Base-by-base conservation (phyloP, 257 asterid genomes). In the Petrea volubilis region DNA sequence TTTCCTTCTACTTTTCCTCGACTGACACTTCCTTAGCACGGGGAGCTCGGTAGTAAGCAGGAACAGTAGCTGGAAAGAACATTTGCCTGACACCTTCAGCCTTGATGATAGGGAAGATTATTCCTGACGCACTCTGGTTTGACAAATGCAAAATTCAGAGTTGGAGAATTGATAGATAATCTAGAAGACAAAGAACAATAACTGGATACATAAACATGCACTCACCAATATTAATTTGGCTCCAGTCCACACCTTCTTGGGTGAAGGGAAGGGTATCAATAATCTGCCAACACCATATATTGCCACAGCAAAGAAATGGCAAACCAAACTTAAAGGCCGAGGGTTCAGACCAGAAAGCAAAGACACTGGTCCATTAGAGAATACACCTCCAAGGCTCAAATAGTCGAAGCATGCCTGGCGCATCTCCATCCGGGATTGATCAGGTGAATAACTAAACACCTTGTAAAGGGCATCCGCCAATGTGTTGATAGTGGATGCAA, bases 31-130 rank as follows among this genome's bases (percentile, higher is more conserved):
- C 23, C 9, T 62, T 40, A 50, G 61, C 72, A 2, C 83, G 87
- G 70, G 85, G 85, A 66, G 82, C 79, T 63, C 87, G 59, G 77
- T 83, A 81, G 64, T 83, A 80, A 10, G 87, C 87, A 12, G 89
- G 92, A 25, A 84, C 82, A 1, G 89, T 86, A 4, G 83, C 84
- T 5, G 87, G 87, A 24, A 86, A 86, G 87, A 86, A 86, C 92
- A 81, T 82, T 65, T 86, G 87, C 66, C 88, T 71, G 12, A 84
- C 81, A 60, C 92, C 89, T 77, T 84, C 92, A 0, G 89, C 92
- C 87, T 78, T 84, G 63, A 86, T 86, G 52, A 86, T 83, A 4
- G 92, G 92, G 43, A 81, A 79, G 61, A 86, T 84, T 33, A 86
- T 83, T 15, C 82, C 82, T 0, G 87, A 75, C 2, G 92, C 89